Evolutionary conservation across 139 green algal genomes (phyloP).

Genomic region (Raphidocelis subcapitata): DNA sequence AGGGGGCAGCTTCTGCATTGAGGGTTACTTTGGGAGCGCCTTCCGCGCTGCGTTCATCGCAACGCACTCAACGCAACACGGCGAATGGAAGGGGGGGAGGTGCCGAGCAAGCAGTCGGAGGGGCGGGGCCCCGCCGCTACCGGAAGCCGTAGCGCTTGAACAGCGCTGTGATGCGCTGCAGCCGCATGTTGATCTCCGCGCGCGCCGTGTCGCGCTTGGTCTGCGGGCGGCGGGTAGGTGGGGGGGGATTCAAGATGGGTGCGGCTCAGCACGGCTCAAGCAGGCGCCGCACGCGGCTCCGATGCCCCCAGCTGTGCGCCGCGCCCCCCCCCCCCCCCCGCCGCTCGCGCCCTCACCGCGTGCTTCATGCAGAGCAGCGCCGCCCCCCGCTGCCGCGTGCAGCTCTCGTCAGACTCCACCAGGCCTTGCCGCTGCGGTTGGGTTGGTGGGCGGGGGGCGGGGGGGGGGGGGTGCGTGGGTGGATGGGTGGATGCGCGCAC

Average conservation of each 20-base stretch:
- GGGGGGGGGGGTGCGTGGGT: neutral
- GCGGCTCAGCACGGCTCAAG: no score
- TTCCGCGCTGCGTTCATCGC: no score
- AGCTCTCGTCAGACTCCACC: constrained; percentile 17
- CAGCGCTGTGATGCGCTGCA: constrained; percentile 1
- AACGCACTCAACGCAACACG: no score
- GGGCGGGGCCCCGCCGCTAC: no score
- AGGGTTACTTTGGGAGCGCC: no score
- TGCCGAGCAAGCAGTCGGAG: no score
- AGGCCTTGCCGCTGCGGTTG: constrained; percentile 19
- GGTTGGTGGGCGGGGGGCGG: neutral
- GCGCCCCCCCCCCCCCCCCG: no score
- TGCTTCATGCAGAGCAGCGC: constrained; percentile 25
- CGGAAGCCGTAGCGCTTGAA: constrained; percentile 19
- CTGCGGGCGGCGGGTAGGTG: constrained; percentile 1
- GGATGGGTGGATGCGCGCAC: neutral
- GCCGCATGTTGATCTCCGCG: constrained; percentile 9
- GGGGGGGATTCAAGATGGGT: neutral
- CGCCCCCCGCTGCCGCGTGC: constrained; percentile 14
- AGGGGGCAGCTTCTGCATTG: no score
- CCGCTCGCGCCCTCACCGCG: constrained; percentile 1
- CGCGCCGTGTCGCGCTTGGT: constrained; percentile 18
- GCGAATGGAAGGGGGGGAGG: no score
- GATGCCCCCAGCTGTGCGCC: no score
- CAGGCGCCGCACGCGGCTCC: neutral